These are phyloP conservation scores for Cucurbita moschata DNA, from an alignment of 306 rosid genomes.

Conservation along the genomic window DNA sequence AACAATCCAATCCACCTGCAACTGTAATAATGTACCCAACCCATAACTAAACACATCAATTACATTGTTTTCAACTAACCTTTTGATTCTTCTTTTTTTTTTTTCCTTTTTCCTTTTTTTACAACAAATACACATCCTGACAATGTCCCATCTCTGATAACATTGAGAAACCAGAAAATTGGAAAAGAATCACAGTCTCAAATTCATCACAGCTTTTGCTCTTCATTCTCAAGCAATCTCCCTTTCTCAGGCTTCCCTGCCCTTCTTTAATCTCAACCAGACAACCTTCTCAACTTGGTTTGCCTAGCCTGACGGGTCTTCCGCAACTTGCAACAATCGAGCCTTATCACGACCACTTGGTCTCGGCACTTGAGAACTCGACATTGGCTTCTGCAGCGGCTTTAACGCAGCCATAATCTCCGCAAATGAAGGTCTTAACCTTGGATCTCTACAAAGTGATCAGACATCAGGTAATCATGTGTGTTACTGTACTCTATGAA, in stretches of 20 bases:
- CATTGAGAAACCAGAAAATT: constrained; percentile 8
- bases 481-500: not conserved
- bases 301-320: constrained; percentile 4
- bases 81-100: constrained; percentile 10
- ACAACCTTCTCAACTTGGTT: not conserved
- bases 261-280: constrained; percentile 16
- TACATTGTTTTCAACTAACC: constrained; percentile 33
- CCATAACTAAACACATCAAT: constrained; percentile 13
- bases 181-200: constrained; percentile 35
- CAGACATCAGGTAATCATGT: not conserved
- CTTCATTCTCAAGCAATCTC: constrained; percentile 31
- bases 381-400: constrained; percentile 66
- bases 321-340: not conserved
- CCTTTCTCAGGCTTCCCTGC: constrained; percentile 19
- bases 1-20: constrained; percentile 18
- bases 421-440: constrained; percentile 72
- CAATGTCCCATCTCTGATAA: constrained; percentile 17
- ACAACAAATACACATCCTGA: constrained; percentile 42
- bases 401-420: constrained; percentile 87
- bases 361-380: constrained; percentile 40
- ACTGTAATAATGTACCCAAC: constrained; percentile 14
- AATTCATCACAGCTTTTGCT: constrained; percentile 19
- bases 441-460: constrained; percentile 58
- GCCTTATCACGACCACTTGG: constrained; percentile 1
- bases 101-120: constrained; percentile 10